Evolutionary conservation across 768 basidiomycete genomes (phyloP).

Genomic region (Leccinum broughii): DNA sequence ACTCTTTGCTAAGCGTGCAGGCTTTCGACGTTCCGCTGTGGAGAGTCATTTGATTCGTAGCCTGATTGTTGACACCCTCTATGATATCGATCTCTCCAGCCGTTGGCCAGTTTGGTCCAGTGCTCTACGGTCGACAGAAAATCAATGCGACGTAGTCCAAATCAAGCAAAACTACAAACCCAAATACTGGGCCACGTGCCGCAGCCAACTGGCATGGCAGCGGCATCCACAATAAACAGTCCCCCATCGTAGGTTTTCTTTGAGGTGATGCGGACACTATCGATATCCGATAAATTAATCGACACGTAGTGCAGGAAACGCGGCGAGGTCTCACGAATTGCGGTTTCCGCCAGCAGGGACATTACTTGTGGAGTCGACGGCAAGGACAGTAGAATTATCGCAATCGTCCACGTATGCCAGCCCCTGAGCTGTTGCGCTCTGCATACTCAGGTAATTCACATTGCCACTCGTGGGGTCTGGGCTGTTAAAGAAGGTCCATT

Average conservation of each 20-base stretch:
- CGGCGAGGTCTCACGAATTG: conserved; percentile 41
- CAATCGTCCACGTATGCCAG: conserved; percentile 60
- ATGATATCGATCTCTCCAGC: conserved; percentile 71
- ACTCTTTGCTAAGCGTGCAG: conserved; percentile 23
- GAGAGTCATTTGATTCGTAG: conserved; percentile 62
- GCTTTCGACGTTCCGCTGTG: conserved; percentile 53
- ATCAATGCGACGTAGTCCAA: background rate
- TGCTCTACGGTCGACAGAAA: conserved; percentile 28
- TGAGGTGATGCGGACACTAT: conserved; percentile 66
- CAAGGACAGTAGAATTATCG: conserved; percentile 57
- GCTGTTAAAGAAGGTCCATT: conserved; percentile 66
- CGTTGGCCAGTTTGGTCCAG: conserved; percentile 53
- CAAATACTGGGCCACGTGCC: conserved; percentile 62
- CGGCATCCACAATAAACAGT: conserved; percentile 74
- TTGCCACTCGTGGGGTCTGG: conserved; percentile 70
- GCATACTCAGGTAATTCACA: conserved; percentile 57
- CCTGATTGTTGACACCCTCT: conserved; percentile 66
- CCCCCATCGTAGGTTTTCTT: conserved; percentile 64
- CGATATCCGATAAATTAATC: background rate
- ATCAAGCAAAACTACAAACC: conserved; percentile 27
- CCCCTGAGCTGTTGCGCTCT: conserved; percentile 48
- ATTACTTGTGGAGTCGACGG: conserved; percentile 57
- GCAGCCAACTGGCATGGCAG: conserved; percentile 70
- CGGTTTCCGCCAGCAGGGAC: conserved; percentile 55
- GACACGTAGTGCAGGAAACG: background rate